Base-by-base conservation (phyloP, 1,284 basidiomycete genomes). In the Agaricales sp. region DNA sequence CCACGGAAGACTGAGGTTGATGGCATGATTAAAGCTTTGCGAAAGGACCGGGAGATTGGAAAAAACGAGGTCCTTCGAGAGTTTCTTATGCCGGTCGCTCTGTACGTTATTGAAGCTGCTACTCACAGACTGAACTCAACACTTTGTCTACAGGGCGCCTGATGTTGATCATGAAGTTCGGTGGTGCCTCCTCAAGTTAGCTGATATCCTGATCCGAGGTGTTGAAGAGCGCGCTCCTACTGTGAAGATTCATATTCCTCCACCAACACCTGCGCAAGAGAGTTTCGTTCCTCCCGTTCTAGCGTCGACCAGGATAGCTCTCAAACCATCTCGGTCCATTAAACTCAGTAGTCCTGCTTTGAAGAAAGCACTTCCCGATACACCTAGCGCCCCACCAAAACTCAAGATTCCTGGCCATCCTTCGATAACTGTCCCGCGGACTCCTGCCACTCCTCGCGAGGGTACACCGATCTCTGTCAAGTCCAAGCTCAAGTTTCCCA, bases 141-240 rank as follows among this genome's bases (percentile, higher is more conserved):
- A 14, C 26, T 46, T 50, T 30, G 51, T 44, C n/a, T 47, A 2
- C 55, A 92, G 88, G 35, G 76, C 80, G 20, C 73, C 82, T 0
- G 76, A 82, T 46, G 75, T 81, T 44, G 94, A 98, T 62, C 73
- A 84, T 55, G 89, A 95, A 67, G 87, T 94, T 43, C 84, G 93
- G 30, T 90, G 91, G 78, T 90, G 87, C 53, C 68, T 97, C 46
- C 73, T 99, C 58, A 98, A 98, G 67, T 71, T 97, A 8, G 92
- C 89, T 11, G 95, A 98, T 60, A 73, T 97, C 20, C 78, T 95
- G 46, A 87, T 95, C 55, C 81, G 84, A 47, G 86, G 89, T 18
- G 68, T 78, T 2, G 81, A 90, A 49, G 93, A 96, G 64, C 77
- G 82, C 2, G 71, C 86, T n/a, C 92, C 92, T 0, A 90, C 88